Evolutionary conservation across 179 eudicot species (phyloP), one percentile per base, ranked within the genome.

Genomic region (Gypsophila paniculata): DNA sequence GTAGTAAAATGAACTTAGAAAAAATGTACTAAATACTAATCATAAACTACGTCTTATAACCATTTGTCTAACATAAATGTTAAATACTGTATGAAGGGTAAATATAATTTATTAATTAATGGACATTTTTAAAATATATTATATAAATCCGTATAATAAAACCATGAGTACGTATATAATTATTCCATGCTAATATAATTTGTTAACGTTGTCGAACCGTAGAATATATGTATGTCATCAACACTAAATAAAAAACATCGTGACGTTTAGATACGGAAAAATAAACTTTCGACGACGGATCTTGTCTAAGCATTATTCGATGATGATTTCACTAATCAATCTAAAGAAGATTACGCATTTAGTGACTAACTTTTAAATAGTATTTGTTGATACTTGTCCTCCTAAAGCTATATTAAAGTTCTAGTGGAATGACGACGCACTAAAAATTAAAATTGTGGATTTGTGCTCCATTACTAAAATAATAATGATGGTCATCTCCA

Each of bases 351-450:
- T 42, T 42, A 42, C 46, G 11, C 64, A 60, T 57, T 18, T 21
- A 9, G 23, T 19, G 59, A 17, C 11, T 72, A 18, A 11, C 13
- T 49, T 0, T 22, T 60, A n/a, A 68, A 13, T 67, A 25, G 23
- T 21, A 62, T 69, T 53, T 4, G 51, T 0, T 65, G 61, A 74
- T 70, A 69, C 34, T 75, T 29, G 34, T 70, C 44, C 44, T 74
- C 70, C 55, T 18, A 8, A 49, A 74, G 57, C 57, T 63, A 15
- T 63, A 15, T 3, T 14, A 6, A 66, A 74, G 57, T 62, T 63
- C 49, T 58, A 73, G 53, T 46, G 67, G 74, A 23, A 6, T 42
- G 11, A 9, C 11, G 81, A 74, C 78, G 75, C 75, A 53, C 58
- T 19, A 70, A 36, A 65, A 44, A 44, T 58, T 59, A n/a, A 13